Evolutionary conservation across 2,329 filamentous ascomycete genomes (phyloP), one percentile per base, ranked within the genome.

Genomic region (Penicillium sp.): DNA sequence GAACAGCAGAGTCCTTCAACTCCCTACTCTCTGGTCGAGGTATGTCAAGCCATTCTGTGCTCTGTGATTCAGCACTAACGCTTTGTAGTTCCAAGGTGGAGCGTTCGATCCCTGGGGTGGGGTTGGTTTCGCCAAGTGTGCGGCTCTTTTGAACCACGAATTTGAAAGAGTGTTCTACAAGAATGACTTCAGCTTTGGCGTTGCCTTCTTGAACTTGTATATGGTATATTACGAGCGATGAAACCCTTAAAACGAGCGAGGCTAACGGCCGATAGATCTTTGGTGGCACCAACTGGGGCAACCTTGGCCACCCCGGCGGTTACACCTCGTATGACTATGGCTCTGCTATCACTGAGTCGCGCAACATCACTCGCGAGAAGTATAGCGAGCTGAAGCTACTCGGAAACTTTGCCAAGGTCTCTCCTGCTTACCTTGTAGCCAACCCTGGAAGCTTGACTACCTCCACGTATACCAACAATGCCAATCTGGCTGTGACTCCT

Each of bases 261-360:
- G 37, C 54, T 63, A 48, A 63, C 11, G 1, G 5, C 8, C 1
- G 43, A n/a, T 15, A 85, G 84, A 87, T 84, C 0, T 90, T 83
- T 64, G 91, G 91, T 14, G 91, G 90, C 5, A 93, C 90, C 0
- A 95, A 94, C 71, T 94, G 90, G 91, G 90, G 90, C 0, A 93
- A 92, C 62, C 74, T 91, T 4, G 89, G 90, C 0, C 86, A 91
- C 64, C 82, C 88, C 10, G 87, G 86, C 11, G 86, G 83, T 2
- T 88, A 88, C 61, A 87, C 84, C 0, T 83, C 80, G 3, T 88
- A 88, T 67, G 85, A 88, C 66, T 88, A 87, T 65, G 83, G 84
- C 5, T 81, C 86, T 4, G 78, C 82, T 6, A 91, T 94, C 54
- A 82, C 83, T 1, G 91, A 95, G 69, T 86, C 90, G 43, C 83